These are phyloP conservation scores for Symmetrospora coprosmae DNA, from an alignment of 768 basidiomycete species.

Conservation along the genomic window DNA sequence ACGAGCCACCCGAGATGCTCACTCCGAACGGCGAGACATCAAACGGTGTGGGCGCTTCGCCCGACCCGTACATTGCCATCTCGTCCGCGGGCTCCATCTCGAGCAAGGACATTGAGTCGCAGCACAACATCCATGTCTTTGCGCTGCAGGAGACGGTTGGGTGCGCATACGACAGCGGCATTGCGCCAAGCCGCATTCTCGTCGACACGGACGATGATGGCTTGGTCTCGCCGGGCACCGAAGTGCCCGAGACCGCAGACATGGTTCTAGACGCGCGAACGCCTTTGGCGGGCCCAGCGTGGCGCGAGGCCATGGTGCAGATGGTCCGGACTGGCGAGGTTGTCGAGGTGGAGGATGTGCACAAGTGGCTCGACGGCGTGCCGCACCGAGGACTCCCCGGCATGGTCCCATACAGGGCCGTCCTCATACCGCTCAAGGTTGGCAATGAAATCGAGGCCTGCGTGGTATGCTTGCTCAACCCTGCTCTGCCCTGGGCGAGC, in stretches of 20 bases:
- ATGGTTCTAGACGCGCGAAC: too few species aligned
- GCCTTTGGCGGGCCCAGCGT: too few species aligned
- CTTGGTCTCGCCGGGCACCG: not conserved
- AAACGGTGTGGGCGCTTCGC: not conserved
- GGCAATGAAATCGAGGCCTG: constrained; percentile 10
- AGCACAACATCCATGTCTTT: constrained; percentile 18
- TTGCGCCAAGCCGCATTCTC: constrained; percentile 8
- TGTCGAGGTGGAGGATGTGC: constrained; percentile 11
- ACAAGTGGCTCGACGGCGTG: not conserved
- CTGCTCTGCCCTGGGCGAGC: constrained; percentile 13
- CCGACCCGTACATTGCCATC: not conserved
- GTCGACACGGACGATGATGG: constrained; percentile 14
- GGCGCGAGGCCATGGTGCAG: constrained; percentile 6
- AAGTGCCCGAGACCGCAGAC: too few species aligned
- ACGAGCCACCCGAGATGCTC: constrained; percentile 17
- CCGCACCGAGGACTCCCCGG: constrained; percentile 14
- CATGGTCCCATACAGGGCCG: constrained; percentile 4
- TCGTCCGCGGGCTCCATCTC: constrained; percentile 9
- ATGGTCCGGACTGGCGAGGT: constrained; percentile 4
- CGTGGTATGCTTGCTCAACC: constrained; percentile 14
- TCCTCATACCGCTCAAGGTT: constrained; percentile 14
- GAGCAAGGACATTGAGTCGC: constrained; percentile 7
- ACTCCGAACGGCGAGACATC: too few species aligned
- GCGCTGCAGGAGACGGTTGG: constrained; percentile 24
- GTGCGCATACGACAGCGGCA: constrained; percentile 14